Conservation (phyloP, 345 rosid genomes). For the Mallotus nudiflorus region DNA sequence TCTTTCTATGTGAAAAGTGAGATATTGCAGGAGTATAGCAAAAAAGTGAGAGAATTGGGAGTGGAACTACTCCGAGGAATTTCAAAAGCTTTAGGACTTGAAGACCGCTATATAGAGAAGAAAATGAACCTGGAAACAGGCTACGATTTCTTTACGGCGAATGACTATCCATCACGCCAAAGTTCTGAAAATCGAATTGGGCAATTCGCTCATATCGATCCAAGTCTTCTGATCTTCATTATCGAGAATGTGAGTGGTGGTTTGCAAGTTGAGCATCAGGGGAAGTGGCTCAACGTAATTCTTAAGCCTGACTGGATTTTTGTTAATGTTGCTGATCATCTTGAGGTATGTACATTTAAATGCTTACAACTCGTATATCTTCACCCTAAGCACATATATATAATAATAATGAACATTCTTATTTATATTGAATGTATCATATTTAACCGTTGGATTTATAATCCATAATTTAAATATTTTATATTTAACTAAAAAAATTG, state of each 20-base stretch:
- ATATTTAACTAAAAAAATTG: too few species aligned
- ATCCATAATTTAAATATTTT: too few species aligned
- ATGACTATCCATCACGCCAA: constrained; percentile 12
- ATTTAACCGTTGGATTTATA: too few species aligned
- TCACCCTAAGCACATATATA: too few species aligned
- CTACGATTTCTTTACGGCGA: constrained; percentile 1
- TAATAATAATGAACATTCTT: too few species aligned
- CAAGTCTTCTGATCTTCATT: constrained; percentile 3
- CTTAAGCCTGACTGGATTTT: constrained; percentile 11
- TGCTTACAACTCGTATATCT: too few species aligned
- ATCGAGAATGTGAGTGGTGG: constrained; percentile 13
- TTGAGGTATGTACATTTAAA: constrained; percentile 3
- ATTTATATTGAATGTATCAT: too few species aligned
- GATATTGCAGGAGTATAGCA: neutral
- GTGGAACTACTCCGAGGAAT: constrained; percentile 5
- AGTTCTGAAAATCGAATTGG: constrained; percentile 12
- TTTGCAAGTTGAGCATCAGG: constrained; percentile 7
- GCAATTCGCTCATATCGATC: constrained; percentile 10
- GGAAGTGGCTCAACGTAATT: constrained; percentile 9
- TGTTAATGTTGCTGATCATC: constrained; percentile 14
- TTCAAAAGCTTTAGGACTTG: constrained; percentile 8
- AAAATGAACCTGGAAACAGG: constrained; percentile 4
- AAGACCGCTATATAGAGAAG: constrained; percentile 6
- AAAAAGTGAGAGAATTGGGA: neutral
- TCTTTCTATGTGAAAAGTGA: neutral